Evolutionary conservation across 345 rosid genomes (phyloP).

Genomic region (Nasturtium officinale): DNA sequence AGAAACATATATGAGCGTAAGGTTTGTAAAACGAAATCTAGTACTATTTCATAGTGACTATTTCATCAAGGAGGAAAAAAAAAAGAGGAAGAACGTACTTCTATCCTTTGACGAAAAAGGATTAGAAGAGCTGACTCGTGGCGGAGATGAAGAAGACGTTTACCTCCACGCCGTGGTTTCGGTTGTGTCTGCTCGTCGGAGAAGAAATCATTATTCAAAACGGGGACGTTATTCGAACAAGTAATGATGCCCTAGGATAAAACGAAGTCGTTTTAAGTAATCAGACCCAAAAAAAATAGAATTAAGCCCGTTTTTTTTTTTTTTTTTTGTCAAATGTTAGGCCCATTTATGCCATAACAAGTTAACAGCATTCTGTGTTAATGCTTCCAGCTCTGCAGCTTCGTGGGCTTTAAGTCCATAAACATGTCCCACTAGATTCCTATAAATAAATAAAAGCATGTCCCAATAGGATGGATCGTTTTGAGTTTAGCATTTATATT

Average conservation of each 20-base stretch:
- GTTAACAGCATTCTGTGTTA: no score
- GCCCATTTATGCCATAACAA: background rate
- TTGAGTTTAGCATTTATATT: background rate
- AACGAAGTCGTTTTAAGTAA: background rate
- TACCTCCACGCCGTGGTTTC: background rate
- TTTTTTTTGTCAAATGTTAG: no score
- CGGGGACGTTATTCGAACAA: background rate
- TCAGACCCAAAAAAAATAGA: background rate
- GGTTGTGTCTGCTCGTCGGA: slow-evolving; percentile 1
- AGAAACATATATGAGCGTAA: background rate
- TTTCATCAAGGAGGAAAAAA: background rate
- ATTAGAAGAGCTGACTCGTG: background rate
- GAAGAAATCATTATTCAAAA: background rate
- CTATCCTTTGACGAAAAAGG: background rate
- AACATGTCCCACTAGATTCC: background rate
- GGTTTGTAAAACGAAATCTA: background rate
- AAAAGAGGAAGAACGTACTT: background rate
- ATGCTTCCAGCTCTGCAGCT: background rate
- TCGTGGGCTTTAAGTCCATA: background rate
- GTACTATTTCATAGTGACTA: background rate
- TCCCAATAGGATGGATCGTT: background rate
- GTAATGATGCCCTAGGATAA: background rate
- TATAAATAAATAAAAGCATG: no score
- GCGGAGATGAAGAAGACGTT: background rate
- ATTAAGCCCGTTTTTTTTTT: no score